Evolutionary conservation across 1,139 yeast species (phyloP).

Genomic region (Pichia sp.): DNA sequence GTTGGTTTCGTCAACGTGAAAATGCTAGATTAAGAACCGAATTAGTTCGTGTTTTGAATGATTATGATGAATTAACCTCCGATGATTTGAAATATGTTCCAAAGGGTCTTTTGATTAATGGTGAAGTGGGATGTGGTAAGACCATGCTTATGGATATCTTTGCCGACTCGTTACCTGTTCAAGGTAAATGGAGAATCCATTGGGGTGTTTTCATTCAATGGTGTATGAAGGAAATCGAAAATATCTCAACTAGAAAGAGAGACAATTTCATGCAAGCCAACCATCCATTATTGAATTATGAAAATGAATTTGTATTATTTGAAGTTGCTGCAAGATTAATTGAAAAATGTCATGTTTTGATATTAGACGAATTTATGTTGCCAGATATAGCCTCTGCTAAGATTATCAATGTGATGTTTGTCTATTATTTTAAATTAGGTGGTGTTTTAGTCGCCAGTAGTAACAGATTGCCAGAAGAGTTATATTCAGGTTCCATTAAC

Average conservation of each 20-base stretch:
- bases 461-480: constrained; percentile 66
- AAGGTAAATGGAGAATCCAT: constrained; percentile 69
- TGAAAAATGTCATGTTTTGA: constrained; percentile 53
- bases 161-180: constrained; percentile 62
- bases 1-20: constrained; percentile 22
- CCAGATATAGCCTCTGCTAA: constrained; percentile 76
- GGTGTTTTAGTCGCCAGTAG: constrained; percentile 76
- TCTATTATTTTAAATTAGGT: constrained; percentile 68
- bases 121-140: constrained; percentile 78
- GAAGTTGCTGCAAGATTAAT: constrained; percentile 70
- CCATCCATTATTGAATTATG: constrained; percentile 42
- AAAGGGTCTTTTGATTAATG: constrained; percentile 63
- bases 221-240: constrained; percentile 63
- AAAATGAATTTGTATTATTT: constrained; percentile 62
- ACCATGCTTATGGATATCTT: constrained; percentile 73
- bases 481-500: constrained; percentile 63
- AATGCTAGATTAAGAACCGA: constrained; percentile 27
- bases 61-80: constrained; percentile 57
- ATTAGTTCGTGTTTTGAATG: constrained; percentile 50
- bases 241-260: constrained; percentile 44
- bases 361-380: constrained; percentile 72
- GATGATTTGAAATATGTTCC: constrained; percentile 50
- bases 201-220: constrained; percentile 67
- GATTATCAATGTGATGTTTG: constrained; percentile 60
- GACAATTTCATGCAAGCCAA: constrained; percentile 29